Base-by-base conservation (phyloP, 495 filamentous ascomycete species). In the Hyphodiscus hymeniophilus region DNA sequence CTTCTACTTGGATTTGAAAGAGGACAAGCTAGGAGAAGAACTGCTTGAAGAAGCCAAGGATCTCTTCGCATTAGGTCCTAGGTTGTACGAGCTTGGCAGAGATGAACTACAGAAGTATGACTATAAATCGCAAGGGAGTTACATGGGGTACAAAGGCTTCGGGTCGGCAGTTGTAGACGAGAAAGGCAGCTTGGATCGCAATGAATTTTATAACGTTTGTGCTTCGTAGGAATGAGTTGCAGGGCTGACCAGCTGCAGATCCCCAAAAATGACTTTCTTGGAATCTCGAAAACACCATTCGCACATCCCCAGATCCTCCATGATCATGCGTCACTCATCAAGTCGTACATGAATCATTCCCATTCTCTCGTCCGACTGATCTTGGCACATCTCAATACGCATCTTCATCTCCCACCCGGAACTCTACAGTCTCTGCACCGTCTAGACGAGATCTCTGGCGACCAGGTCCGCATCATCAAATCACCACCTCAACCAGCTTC, bases 191-290 rank as follows among this genome's bases (percentile, higher is more conserved):
- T 58, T 61, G 23, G 77, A 80, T 45, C 63, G 70, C 34, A 78
- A 79, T 57, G 79, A 83, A 58, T 80, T 80, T 54, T 82, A 81
- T 54, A 82, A 82, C 61, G 72, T 83, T 31, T 22, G 62, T 57
- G 18, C 42, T 16, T 38, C 38, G 50, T 30, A n/a, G n/a, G n/a
- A n/a, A n/a, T n/a, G n/a, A n/a, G 42, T 32, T 23, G 20, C n/a
- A 16, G 15, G 23, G 32, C 22, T 7, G 17, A 22, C 17, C 12
- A 20, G 34, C 24, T 16, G 16, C 31, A 58, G 67, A 61, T 66
- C 5, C 66, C 69, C 11, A 77, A 77, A 61, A 73, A 79, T 50
- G 72, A 76, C 51, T 69, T 82, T 38, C 59, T 79, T 26, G 63
- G 64, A 24, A 57, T 73, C 13, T 60, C 45, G 3, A 52, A 66